Evolutionary conservation across 2,329 filamentous ascomycete species (phyloP), one percentile per base, ranked within the genome.

Genomic region (Fusarium dlaminii): DNA sequence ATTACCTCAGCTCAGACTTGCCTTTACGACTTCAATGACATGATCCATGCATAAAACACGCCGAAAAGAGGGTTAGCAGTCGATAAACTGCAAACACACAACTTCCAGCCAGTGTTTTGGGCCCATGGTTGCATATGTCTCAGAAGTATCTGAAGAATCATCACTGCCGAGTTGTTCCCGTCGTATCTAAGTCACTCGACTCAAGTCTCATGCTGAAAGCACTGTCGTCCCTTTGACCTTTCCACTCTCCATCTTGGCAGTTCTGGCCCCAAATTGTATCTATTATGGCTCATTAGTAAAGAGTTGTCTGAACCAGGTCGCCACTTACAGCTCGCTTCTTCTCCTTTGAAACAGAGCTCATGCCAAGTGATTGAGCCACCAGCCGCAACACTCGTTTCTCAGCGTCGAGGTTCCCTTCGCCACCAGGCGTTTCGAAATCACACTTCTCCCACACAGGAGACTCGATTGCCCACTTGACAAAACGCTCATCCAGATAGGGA

Each of bases 401-500:
- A 0, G 93, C 88, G 74, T 97, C 94, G 12, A 96, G 84, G 2
- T 57, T 61, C 9, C 49, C 74, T 40, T 81, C 79, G 10, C 81
- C 81, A 13, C 76, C 78, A 8, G 76, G 72, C 45, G 87, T 86
- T n/a, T 88, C 90, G 81, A 98, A 98, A 51, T 96, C 94, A 77
- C 95, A 98, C 81, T 98, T 98, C 67, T 94, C 90, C 88, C 90
- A 94, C 0, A 96, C 92, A 0, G 94, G 93, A 30, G 88, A 86
- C 48, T 86, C 86, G 32, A 98, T 88, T 12, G 94, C 93, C 90
- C 95, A 96, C 32, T 87, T 87, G n/a, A 98, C 91, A 49, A 99
- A 88, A 6, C 89, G 86, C 82, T 99, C 96, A 70, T 98, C 96
- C 0, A 99, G 88, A 78, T 90, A 99, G 0, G 97, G 96, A 79